These are phyloP conservation scores for Dimargaris cristalligena DNA, from an alignment of 192 early-diverging fungal genomes.

Conservation along the genomic window DNA sequence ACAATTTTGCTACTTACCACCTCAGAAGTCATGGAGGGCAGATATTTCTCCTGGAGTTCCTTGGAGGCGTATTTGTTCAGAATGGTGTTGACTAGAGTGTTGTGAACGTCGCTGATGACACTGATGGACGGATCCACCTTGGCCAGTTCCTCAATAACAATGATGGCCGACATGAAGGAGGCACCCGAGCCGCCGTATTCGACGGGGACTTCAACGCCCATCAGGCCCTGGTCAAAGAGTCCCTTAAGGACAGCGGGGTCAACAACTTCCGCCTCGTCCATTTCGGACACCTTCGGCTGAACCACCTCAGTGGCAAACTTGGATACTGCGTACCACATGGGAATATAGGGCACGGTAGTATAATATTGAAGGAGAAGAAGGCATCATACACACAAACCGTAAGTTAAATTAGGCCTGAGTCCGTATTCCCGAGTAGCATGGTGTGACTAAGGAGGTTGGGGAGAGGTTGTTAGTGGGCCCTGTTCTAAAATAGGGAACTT, in stretches of 20 bases:
- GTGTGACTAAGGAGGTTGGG: background rate
- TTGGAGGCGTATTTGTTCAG: constrained; percentile 67
- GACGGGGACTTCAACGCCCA: constrained; percentile 77
- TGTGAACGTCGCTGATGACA: constrained; percentile 90
- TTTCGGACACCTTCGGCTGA: constrained; percentile 65
- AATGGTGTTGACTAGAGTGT: constrained; percentile 90
- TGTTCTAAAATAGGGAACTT: background rate
- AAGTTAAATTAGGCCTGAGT: background rate
- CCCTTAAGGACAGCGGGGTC: constrained; percentile 64
- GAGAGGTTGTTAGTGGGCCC: background rate
- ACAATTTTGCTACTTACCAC: too few species aligned
- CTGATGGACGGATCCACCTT: constrained; percentile 87
- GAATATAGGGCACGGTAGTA: constrained; percentile 8
- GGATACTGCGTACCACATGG: constrained; percentile 34
- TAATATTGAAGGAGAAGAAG: background rate
- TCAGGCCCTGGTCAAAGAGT: constrained; percentile 82
- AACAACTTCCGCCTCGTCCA: constrained; percentile 83
- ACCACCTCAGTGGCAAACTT: constrained; percentile 74
- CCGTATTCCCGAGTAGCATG: background rate
- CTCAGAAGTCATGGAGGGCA: constrained; percentile 64
- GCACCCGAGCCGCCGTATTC: constrained; percentile 69
- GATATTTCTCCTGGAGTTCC: constrained; percentile 62
- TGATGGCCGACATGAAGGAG: constrained; percentile 68
- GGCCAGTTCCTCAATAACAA: constrained; percentile 84
- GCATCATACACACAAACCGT: too few species aligned